Evolutionary conservation across 2,329 filamentous ascomycete genomes (phyloP).

Genomic region (Botrytis squamosa): DNA sequence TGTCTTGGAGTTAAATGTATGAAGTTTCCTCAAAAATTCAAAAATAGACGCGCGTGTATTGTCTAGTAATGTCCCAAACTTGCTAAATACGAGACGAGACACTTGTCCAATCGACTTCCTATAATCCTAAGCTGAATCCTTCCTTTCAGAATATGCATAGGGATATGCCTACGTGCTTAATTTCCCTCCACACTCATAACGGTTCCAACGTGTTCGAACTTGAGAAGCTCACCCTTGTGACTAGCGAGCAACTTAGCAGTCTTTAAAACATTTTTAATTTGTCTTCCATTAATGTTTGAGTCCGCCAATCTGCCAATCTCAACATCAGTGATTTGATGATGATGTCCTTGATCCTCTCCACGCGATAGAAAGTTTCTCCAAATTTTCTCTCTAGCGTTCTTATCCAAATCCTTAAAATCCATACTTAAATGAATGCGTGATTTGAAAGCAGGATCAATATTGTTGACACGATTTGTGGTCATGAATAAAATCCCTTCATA

Average conservation of each 20-base stretch:
- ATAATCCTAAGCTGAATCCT: not conserved
- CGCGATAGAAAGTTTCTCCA: conserved; percentile 32
- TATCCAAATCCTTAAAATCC: conserved; percentile 31
- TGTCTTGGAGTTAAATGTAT: not conserved
- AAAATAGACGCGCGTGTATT: not conserved
- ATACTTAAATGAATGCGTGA: conserved; percentile 39
- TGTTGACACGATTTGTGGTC: conserved; percentile 40
- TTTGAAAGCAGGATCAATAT: conserved; percentile 41
- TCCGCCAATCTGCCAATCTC: conserved; percentile 28
- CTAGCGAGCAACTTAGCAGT: conserved; percentile 36
- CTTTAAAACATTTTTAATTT: conserved; percentile 41
- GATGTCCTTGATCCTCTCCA: conserved; percentile 27
- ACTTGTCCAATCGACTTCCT: not conserved
- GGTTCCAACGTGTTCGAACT: conserved; percentile 32
- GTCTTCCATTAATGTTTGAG: conserved; percentile 38
- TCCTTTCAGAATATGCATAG: not conserved
- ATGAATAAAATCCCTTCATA: conserved; percentile 44
- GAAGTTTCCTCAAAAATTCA: not conserved
- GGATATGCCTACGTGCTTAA: not conserved
- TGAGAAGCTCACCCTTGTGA: conserved; percentile 29
- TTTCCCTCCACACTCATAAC: conserved; percentile 26
- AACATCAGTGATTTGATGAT: conserved; percentile 25
- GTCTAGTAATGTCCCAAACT: not conserved
- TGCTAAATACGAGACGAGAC: not conserved
- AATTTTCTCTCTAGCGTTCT: conserved; percentile 28